A percentile compares a stretch with the other conserved stretches of the same genome.
Evolutionary conservation across 345 rosid species (phyloP).

Genomic region (Reutealis trisperma): DNA sequence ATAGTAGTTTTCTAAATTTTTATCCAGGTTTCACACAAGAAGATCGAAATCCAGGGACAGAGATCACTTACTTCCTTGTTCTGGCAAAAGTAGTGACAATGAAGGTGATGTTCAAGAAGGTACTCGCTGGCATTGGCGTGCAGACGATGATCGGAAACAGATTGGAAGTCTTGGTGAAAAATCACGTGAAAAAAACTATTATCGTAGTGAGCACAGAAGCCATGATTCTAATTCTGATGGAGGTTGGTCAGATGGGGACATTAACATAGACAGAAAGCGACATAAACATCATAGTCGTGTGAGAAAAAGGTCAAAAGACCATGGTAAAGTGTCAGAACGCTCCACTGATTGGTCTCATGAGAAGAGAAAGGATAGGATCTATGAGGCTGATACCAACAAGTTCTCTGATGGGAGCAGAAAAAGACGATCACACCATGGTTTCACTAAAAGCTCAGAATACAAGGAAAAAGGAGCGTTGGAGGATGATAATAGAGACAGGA

Average conservation of each 20-base stretch:
- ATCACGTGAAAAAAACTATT: conserved; percentile 15
- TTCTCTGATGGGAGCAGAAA: conserved; percentile 26
- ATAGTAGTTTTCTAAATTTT: conserved; percentile 14
- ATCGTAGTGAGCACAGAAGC: conserved; percentile 32
- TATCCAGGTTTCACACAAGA: conserved; percentile 45
- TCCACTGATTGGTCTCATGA: conserved; percentile 23
- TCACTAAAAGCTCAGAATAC: conserved; percentile 17
- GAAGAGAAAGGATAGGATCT: conserved; percentile 18
- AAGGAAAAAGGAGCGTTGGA: not conserved
- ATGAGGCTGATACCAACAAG: conserved; percentile 33
- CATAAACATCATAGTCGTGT: conserved; percentile 16
- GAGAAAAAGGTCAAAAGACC: conserved; percentile 21
- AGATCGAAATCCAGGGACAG: conserved; percentile 53
- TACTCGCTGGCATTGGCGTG: conserved; percentile 13
- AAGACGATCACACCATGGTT: conserved; percentile 1
- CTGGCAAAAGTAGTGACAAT: conserved; percentile 31
- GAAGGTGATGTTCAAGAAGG: conserved; percentile 28
- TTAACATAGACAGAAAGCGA: conserved; percentile 17
- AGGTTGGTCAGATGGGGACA: conserved; percentile 36
- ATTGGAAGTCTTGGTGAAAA: conserved; percentile 16
- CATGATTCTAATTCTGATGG: conserved; percentile 36
- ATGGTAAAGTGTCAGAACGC: conserved; percentile 33
- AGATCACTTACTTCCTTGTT: conserved; percentile 22
- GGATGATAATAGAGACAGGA: conserved; percentile 8
- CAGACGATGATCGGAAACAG: conserved; percentile 13